Evolutionary conservation across 1,284 basidiomycete species (phyloP).

Genomic region (Boletellus deceptivus): DNA sequence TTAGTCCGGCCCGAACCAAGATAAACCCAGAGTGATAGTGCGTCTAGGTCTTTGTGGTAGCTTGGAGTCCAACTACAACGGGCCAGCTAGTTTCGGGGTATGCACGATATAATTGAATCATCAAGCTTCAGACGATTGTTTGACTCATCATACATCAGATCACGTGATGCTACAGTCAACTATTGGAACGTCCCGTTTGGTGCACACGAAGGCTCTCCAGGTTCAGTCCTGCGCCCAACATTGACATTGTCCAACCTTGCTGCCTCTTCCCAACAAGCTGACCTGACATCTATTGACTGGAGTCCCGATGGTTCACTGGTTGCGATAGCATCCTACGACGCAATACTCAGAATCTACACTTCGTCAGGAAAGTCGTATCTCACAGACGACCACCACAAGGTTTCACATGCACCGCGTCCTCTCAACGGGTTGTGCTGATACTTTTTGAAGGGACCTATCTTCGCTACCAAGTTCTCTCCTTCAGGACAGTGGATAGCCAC

Average conservation of each 20-base stretch:
- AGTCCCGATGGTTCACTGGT: slow-evolving; percentile 67
- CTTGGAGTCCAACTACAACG: slow-evolving; percentile 71
- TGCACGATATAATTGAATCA: slow-evolving; percentile 20
- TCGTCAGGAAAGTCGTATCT: slow-evolving; percentile 58
- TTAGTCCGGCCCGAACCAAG: slow-evolving; percentile 27
- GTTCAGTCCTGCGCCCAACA: slow-evolving; percentile 34
- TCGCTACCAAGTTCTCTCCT: slow-evolving; percentile 69
- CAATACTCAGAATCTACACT: slow-evolving; percentile 62
- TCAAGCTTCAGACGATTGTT: not conserved
- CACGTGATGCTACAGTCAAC: slow-evolving; percentile 73
- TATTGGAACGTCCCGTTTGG: slow-evolving; percentile 68
- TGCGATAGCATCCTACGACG: slow-evolving; percentile 74
- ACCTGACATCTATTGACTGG: slow-evolving; percentile 76
- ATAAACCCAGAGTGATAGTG: slow-evolving; percentile 1
- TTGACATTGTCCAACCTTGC: slow-evolving; percentile 50
- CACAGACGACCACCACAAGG: slow-evolving; percentile 60
- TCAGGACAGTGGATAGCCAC: slow-evolving; percentile 67
- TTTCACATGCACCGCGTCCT: slow-evolving; percentile 32
- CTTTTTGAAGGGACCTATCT: slow-evolving; percentile 64
- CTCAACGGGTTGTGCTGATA: slow-evolving; percentile 12
- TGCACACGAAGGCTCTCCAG: slow-evolving; percentile 29
- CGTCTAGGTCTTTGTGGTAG: slow-evolving; percentile 72
- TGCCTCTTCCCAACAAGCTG: slow-evolving; percentile 43
- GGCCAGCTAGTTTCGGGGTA: slow-evolving; percentile 74
- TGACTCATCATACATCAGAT: slow-evolving; percentile 41